Percentiles rank a stretch among this genome's conserved stretches.
These are phyloP conservation scores for Litchi chinensis DNA, from an alignment of 345 rosid species.

Conservation along the genomic window DNA sequence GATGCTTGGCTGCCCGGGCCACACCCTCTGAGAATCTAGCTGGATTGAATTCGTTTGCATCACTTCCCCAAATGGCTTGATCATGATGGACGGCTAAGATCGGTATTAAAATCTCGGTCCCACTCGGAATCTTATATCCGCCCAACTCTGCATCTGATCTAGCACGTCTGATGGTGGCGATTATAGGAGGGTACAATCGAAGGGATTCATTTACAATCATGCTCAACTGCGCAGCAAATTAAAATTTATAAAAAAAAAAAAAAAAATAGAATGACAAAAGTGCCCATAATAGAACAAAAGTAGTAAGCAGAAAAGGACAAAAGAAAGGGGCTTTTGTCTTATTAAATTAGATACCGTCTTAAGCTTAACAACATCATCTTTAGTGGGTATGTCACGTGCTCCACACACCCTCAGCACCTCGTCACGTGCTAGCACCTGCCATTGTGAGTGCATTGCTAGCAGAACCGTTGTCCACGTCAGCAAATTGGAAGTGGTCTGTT, in stretches of 20 bases:
- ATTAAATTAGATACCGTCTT: conserved; percentile 52
- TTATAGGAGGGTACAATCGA: conserved; percentile 71
- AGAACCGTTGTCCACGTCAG: conserved; percentile 85
- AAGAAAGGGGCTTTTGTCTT: neutral
- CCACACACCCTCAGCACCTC: conserved; percentile 79
- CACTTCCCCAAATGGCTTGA: conserved; percentile 74
- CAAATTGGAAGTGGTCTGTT: conserved; percentile 81
- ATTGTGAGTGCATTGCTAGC: conserved; percentile 77
- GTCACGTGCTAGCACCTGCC: conserved; percentile 89
- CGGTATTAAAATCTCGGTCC: conserved; percentile 67
- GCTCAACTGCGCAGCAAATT: conserved; percentile 49
- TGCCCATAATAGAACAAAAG: too few species aligned
- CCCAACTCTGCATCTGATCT: conserved; percentile 70
- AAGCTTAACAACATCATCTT: conserved; percentile 71
- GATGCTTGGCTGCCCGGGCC: conserved; percentile 72
- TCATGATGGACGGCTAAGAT: conserved; percentile 78
- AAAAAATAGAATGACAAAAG: too few species aligned
- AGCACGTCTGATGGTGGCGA: conserved; percentile 70
- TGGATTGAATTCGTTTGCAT: conserved; percentile 82
- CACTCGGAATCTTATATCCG: conserved; percentile 70
- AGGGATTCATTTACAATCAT: conserved; percentile 70
- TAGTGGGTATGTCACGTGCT: conserved; percentile 72
- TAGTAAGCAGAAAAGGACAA: conserved; percentile 13
- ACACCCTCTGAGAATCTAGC: conserved; percentile 67
- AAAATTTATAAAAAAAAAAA: too few species aligned